phyloP scores from a whole-genome alignment of 2,329 filamentous ascomycete species.

The Beauveria caledonica region DNA sequence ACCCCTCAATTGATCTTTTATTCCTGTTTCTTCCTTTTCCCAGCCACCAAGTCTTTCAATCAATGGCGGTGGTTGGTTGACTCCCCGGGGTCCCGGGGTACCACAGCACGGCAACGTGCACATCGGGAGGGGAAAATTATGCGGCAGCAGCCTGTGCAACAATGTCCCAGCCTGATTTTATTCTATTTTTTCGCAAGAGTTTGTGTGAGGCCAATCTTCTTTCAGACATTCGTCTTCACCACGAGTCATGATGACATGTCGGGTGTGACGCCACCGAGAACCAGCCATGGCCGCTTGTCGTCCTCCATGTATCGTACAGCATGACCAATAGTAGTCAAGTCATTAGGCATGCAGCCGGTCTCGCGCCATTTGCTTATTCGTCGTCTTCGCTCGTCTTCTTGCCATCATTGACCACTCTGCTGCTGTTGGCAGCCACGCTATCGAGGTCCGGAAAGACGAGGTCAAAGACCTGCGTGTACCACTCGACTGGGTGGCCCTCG shows the following conservation, averaged over 20 bases:
- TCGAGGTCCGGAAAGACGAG: constrained; percentile 82
- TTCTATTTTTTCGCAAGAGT: not conserved
- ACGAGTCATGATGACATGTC: not conserved
- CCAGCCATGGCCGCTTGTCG: not conserved
- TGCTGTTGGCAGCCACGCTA: constrained; percentile 62
- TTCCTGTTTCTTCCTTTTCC: too few relatives aligned
- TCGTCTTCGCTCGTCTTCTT: constrained; percentile 35
- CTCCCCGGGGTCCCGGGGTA: too few relatives aligned
- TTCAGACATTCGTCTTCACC: not conserved
- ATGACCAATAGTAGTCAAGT: not conserved
- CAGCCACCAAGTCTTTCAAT: too few relatives aligned
- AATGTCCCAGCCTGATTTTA: too few relatives aligned
- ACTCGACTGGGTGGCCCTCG: constrained; percentile 80
- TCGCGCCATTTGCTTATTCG: not conserved
- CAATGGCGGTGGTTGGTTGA: too few relatives aligned
- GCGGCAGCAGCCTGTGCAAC: too few relatives aligned
- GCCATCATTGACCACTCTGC: constrained; percentile 53
- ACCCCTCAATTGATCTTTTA: too few relatives aligned
- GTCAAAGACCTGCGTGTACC: constrained; percentile 92
- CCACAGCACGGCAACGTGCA: too few relatives aligned
- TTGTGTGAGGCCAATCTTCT: not conserved
- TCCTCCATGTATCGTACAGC: not conserved
- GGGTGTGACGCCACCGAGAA: not conserved
- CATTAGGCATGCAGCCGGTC: not conserved
- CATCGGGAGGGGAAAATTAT: too few relatives aligned